These are phyloP conservation scores for Pythium coloratum DNA, from an alignment of 352 stramenopile genomes.

Conservation along the genomic window DNA sequence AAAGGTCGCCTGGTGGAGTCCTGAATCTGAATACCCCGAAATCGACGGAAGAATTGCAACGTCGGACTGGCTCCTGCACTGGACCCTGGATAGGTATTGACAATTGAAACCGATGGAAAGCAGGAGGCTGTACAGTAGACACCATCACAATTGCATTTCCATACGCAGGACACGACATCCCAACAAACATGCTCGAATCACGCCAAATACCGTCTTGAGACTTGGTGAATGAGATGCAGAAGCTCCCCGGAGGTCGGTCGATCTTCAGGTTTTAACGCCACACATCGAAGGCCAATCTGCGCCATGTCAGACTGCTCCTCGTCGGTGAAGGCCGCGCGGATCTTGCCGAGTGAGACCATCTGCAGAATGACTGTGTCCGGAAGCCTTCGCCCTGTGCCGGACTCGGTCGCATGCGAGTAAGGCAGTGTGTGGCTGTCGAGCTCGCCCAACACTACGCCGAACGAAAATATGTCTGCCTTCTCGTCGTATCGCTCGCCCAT, in stretches of 20 bases:
- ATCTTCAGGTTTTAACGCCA: conserved; percentile 11
- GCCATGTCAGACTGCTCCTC: neutral
- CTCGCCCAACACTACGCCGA: conserved; percentile 57
- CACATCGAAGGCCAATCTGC: conserved; percentile 11
- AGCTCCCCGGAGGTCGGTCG: conserved; percentile 14
- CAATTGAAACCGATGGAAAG: too few relatives aligned
- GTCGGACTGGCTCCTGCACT: neutral
- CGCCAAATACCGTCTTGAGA: neutral
- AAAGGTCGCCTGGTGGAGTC: too few relatives aligned
- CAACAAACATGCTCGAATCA: neutral
- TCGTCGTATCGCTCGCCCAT: conserved; percentile 24
- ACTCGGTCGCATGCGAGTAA: conserved; percentile 28
- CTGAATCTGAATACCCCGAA: too few relatives aligned
- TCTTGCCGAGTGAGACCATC: conserved; percentile 10
- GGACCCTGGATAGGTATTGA: neutral
- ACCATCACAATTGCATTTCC: neutral
- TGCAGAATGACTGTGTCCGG: conserved; percentile 17
- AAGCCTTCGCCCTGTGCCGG: conserved; percentile 13
- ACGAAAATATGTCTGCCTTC: conserved; percentile 32
- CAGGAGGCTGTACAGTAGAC: neutral
- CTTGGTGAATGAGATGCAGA: conserved; percentile 17
- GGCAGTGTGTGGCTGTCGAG: conserved; percentile 55
- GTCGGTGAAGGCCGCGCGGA: conserved; percentile 16
- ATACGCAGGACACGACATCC: neutral
- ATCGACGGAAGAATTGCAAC: too few relatives aligned